Base-by-base conservation (phyloP, 495 filamentous ascomycete genomes). In the Pyrenula massariospora region DNA sequence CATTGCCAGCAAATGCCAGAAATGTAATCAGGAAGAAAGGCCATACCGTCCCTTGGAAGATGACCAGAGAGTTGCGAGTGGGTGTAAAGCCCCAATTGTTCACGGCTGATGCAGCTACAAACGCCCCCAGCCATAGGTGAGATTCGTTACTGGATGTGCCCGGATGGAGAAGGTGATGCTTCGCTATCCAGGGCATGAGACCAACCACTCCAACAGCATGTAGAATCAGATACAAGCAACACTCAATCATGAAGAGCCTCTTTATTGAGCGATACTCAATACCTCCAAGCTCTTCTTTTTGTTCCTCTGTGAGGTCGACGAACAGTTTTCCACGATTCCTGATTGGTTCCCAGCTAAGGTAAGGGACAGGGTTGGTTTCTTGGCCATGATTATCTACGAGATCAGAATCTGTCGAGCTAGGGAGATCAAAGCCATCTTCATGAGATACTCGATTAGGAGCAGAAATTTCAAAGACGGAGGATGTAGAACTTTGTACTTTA, bases 261-360 rank as follows among this genome's bases (percentile, higher is more conserved):
- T n/a, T n/a, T n/a, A n/a, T n/a, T n/a, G n/a, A n/a, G 8, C 92
- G 82, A 64, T 97, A 97, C 70, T 97, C 91, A 50, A 96, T 95
- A 12, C 91, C 91, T 2, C 91, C 91, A 12, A 97, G 74, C 65
- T 97, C 92, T 60, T 97, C 88, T 52, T 91, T 78, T 68, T 97
- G 91, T 57, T 88, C 89, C 66, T 94, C 87, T 0, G 84, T 88
- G 53, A 97, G 70, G 66, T 91, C 88, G 5, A 93, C 76, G 60
- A 98, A 98, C n/a, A n/a, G n/a, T n/a, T n/a, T n/a, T n/a, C n/a
- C n/a, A n/a, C n/a, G n/a, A n/a, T n/a, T n/a, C n/a, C n/a, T n/a
- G n/a, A n/a, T n/a, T n/a, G n/a, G n/a, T n/a, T n/a, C n/a, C n/a
- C n/a, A n/a, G n/a, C n/a, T n/a, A n/a, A n/a, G n/a, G n/a, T n/a